Evolutionary conservation across 805 yeast genomes (phyloP), one percentile per base, ranked within the genome.

Genomic region (Yarrowia alimentaria): DNA sequence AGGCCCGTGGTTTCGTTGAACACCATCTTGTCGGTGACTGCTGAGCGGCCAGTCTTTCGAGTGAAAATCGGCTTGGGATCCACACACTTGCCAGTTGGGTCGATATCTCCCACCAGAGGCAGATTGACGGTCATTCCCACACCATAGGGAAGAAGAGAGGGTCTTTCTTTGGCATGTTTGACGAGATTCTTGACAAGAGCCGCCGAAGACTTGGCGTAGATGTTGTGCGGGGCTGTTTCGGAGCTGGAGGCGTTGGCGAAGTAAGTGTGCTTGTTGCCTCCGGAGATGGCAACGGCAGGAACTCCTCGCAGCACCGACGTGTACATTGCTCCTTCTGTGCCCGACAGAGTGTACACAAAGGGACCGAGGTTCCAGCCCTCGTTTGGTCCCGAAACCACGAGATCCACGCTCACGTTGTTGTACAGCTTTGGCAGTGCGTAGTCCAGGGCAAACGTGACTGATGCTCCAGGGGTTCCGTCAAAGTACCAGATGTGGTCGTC

Each of bases 351-450:
- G 55, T 55, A 62, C 54, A 54, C 66, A 12, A 43, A 43, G 40
- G 74, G 70, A 14, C 76, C 73, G 42, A 64, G 54, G 58, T 73
- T 73, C 47, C 66, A 59, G 53, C 75, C 75, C 58, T 70, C 74
- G 55, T 73, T 69, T 33, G 77, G 77, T 50, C 78, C 77, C 43
- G 71, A 58, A 26, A 75, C 68, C 28, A 74, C 68, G 56, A 74
- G 61, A 62, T 75, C 79, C 50, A 72, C 59, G 22, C 72, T 62
- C 24, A 56, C 19, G 58, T 71, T 64, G 34, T 63, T 59, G 56
- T 69, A 71, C 59, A 60, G 59, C 34, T 56, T 58, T 28, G 78
- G 78, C 21, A 71, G 57, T 30, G 75, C 66, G 58, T 71, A 68
- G 43, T 70, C 70, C 34, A 74, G 60, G 7, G 67, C 75, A 56